Evolutionary conservation across 768 basidiomycete genomes (phyloP).

Genomic region (Suillus bovinus): DNA sequence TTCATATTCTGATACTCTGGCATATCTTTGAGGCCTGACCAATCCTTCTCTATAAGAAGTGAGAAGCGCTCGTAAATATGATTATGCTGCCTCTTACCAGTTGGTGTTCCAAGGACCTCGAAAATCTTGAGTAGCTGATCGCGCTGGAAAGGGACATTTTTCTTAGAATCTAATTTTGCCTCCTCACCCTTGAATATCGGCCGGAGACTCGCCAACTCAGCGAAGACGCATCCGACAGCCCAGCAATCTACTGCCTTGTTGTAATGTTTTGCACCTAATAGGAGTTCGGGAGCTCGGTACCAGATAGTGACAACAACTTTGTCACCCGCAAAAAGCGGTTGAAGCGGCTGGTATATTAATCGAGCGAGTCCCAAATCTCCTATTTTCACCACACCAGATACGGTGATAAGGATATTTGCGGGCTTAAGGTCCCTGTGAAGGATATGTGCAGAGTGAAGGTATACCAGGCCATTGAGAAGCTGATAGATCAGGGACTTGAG

Average conservation of each 20-base stretch:
- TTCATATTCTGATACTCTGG: conserved; percentile 87
- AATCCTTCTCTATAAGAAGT: conserved; percentile 66
- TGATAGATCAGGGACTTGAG: conserved; percentile 95
- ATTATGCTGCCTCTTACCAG: conserved; percentile 51
- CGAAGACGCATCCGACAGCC: conserved; percentile 98
- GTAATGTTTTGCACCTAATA: conserved; percentile 97
- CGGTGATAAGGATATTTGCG: conserved; percentile 95
- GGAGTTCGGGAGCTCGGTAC: conserved; percentile 96
- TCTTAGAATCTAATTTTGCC: conserved; percentile 95
- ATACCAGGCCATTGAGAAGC: conserved; percentile 89
- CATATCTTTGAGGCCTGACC: conserved; percentile 85
- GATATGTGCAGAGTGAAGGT: conserved; percentile 93
- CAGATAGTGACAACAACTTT: conserved; percentile 99
- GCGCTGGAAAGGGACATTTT: conserved; percentile 95
- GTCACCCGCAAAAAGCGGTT: conserved; percentile 89
- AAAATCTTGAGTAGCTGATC: conserved; percentile 97
- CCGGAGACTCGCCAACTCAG: conserved; percentile 87
- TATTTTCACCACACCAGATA: conserved; percentile 89
- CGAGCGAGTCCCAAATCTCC: conserved; percentile 97
- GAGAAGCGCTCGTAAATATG: not conserved
- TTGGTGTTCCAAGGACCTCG: conserved; percentile 88
- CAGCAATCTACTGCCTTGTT: conserved; percentile 96
- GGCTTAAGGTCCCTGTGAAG: conserved; percentile 98
- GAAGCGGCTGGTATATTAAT: conserved; percentile 87
- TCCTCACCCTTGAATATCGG: conserved; percentile 99